A percentile compares a stretch with the other conserved stretches of the same genome.
These are phyloP conservation scores for Penicillium sp. DNA, from an alignment of 2,329 filamentous ascomycete species.

Conservation along the genomic window DNA sequence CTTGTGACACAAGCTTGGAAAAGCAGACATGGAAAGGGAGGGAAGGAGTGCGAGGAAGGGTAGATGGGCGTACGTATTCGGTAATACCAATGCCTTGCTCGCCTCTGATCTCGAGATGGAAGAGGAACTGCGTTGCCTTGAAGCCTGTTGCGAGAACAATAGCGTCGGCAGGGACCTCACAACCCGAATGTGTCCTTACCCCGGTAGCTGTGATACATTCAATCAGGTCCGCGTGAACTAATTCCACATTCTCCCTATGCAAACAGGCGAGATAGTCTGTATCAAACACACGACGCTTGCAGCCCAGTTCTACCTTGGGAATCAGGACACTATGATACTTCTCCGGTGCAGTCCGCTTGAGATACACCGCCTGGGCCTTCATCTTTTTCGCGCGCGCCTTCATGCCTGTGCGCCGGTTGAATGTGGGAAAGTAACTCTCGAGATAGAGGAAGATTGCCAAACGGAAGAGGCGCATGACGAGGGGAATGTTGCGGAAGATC, in stretches of 20 bases:
- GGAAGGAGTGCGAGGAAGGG: too few species aligned
- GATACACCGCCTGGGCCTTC: slow-evolving; percentile 49
- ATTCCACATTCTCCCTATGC: slow-evolving; percentile 48
- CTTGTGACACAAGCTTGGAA: background rate
- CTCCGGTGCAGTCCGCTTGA: slow-evolving; percentile 48
- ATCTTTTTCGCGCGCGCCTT: slow-evolving; percentile 42
- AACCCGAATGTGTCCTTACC: slow-evolving; percentile 45
- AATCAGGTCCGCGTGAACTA: slow-evolving; percentile 48
- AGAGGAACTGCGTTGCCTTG: slow-evolving; percentile 53
- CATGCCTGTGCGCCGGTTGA: slow-evolving; percentile 33
- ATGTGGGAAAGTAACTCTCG: slow-evolving; percentile 51
- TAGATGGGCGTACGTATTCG: slow-evolving; percentile 37
- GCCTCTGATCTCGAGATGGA: slow-evolving; percentile 54
- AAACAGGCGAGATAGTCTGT: slow-evolving; percentile 53
- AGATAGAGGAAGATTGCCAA: slow-evolving; percentile 49
- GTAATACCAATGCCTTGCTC: slow-evolving; percentile 40
- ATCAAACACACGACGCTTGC: slow-evolving; percentile 55
- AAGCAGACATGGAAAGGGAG: background rate
- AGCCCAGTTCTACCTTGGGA: slow-evolving; percentile 52
- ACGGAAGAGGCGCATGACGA: slow-evolving; percentile 52
- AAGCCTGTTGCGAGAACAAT: slow-evolving; percentile 58
- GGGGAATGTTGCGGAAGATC: slow-evolving; percentile 52
- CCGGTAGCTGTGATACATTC: slow-evolving; percentile 44
- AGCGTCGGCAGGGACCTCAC: slow-evolving; percentile 48
- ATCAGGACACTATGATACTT: slow-evolving; percentile 52